Conservation (phyloP, 495 filamentous ascomycete species). For the Aspergillus sclerotioniger region DNA sequence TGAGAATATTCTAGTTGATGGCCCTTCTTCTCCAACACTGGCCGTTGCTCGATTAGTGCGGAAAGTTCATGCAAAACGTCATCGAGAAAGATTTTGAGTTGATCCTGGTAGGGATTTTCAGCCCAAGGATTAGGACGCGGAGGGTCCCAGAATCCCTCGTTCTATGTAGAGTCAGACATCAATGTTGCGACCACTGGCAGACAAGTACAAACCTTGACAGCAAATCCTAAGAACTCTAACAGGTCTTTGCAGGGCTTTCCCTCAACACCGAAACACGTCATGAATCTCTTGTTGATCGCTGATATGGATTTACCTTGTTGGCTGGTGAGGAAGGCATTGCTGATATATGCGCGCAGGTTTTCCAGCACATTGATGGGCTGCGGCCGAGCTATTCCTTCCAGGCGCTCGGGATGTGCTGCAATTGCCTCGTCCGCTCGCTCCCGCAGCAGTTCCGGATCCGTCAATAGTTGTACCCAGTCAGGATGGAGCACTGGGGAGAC, state of each 20-base stretch:
- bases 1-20: constrained; percentile 31
- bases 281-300: constrained; percentile 68
- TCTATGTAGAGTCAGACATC: constrained; percentile 25
- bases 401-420: constrained; percentile 55
- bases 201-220: constrained; percentile 31
- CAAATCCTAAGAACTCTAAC: constrained; percentile 64
- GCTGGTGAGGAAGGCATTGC: constrained; percentile 53
- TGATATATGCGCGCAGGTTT: constrained; percentile 61
- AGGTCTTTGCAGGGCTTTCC: constrained; percentile 58
- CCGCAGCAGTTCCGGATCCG: constrained; percentile 52
- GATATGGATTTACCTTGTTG: constrained; percentile 55
- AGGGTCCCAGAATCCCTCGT: constrained; percentile 44
- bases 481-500: constrained; percentile 51
- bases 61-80: constrained; percentile 53
- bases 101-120: constrained; percentile 44
- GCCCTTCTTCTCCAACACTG: constrained; percentile 43
- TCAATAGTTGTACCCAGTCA: constrained; percentile 53
- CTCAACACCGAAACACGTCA: constrained; percentile 60
- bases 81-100: constrained; percentile 49
- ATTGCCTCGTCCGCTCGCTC: constrained; percentile 53
- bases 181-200: neutral
- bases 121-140: constrained; percentile 39
- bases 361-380: constrained; percentile 49
- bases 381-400: constrained; percentile 50
- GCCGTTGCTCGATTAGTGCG: constrained; percentile 43